Conservation (phyloP, 2,329 filamentous ascomycete species). For the Gliomastix tumulicola region DNA sequence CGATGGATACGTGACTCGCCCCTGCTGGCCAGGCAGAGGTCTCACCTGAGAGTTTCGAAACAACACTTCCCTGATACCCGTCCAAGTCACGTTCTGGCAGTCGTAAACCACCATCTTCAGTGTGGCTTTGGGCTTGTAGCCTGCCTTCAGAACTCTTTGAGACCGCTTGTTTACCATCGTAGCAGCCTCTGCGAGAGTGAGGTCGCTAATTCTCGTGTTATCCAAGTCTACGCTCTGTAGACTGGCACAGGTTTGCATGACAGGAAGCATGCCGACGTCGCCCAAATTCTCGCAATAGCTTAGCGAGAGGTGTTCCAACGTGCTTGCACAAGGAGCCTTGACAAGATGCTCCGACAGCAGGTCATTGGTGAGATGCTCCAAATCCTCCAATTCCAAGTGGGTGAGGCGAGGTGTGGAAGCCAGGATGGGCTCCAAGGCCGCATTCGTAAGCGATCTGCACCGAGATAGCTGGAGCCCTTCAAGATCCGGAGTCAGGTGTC, state of each 20-base stretch:
- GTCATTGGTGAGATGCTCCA: slow-evolving; percentile 68
- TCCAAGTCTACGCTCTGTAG: slow-evolving; percentile 77
- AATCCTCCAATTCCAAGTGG: slow-evolving; percentile 84
- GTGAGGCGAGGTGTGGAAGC: slow-evolving; percentile 71
- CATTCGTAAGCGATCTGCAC: slow-evolving; percentile 67
- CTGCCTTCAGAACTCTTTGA: slow-evolving; percentile 27
- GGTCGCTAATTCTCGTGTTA: slow-evolving; percentile 85
- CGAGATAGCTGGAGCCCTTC: slow-evolving; percentile 80
- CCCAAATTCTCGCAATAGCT: slow-evolving; percentile 85
- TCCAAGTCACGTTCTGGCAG: slow-evolving; percentile 88
- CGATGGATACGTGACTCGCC: slow-evolving; percentile 53
- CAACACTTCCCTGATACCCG: slow-evolving; percentile 79
- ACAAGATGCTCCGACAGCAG: slow-evolving; percentile 67
- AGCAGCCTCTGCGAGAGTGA: slow-evolving; percentile 79
- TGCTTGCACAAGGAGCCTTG: slow-evolving; percentile 64
- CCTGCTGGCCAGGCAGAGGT: slow-evolving; percentile 33
- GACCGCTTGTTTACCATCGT: slow-evolving; percentile 66
- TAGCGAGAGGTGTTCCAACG: slow-evolving; percentile 74
- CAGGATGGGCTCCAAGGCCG: slow-evolving; percentile 64
- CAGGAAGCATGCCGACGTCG: slow-evolving; percentile 74
- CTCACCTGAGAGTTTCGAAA: slow-evolving; percentile 74
- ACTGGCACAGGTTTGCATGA: slow-evolving; percentile 67
- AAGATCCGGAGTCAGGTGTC: slow-evolving; percentile 67
- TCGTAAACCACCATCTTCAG: slow-evolving; percentile 82
- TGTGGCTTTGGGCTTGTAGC: slow-evolving; percentile 46